Evolutionary conservation across 192 early-diverging fungal genomes (phyloP).

Genomic region (Haplosporangium gracile): DNA sequence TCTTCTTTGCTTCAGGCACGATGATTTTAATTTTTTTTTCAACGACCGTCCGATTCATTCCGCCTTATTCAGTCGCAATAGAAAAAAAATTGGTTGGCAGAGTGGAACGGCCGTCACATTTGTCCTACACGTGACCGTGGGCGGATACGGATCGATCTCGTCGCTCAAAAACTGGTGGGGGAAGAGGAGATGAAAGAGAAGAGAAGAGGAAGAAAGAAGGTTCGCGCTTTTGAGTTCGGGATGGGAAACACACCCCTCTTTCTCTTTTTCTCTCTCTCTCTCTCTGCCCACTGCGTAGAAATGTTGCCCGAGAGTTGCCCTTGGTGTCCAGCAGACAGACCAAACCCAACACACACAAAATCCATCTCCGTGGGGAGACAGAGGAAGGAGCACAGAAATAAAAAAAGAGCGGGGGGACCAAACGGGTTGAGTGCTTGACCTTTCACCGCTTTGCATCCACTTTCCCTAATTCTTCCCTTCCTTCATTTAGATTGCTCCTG

Average conservation of each 20-base stretch:
- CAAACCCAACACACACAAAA: background rate
- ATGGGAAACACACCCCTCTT: too few species aligned
- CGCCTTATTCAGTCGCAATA: constrained; percentile 25
- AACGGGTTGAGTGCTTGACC: background rate
- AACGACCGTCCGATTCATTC: constrained; percentile 23
- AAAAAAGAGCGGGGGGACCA: background rate
- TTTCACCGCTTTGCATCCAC: background rate
- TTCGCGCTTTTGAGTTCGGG: background rate
- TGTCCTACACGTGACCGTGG: background rate
- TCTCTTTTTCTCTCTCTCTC: background rate
- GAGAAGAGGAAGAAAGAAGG: too few species aligned
- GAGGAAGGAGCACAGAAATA: background rate
- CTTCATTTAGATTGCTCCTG: background rate
- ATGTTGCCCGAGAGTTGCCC: background rate
- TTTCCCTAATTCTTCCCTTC: background rate
- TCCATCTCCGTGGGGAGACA: background rate
- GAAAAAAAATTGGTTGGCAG: constrained; percentile 39
- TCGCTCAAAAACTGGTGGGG: too few species aligned
- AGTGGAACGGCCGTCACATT: constrained; percentile 51
- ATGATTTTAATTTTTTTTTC: background rate
- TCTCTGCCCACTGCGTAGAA: background rate
- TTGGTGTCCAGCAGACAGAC: background rate
- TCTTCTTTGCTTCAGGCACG: background rate
- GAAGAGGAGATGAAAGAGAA: background rate
- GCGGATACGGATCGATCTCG: background rate